phyloP scores from a whole-genome alignment of 352 stramenopile species.

The Blastocystis sp. region DNA sequence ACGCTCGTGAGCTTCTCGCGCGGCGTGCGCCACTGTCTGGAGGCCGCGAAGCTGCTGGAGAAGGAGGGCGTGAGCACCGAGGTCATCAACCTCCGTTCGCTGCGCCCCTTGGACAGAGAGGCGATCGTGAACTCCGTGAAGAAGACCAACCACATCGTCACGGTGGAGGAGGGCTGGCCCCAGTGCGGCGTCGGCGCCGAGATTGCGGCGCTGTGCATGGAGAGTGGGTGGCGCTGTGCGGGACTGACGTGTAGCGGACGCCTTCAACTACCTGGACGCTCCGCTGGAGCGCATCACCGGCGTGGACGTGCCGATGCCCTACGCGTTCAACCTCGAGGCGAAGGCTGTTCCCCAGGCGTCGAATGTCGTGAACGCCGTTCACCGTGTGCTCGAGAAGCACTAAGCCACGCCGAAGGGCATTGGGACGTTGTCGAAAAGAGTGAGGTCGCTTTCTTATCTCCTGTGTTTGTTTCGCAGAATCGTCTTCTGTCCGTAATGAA shows the following conservation, averaged over 20 bases:
- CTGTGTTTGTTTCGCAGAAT: conserved; percentile 37
- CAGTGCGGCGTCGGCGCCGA: conserved; percentile 90
- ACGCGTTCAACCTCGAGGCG: conserved; percentile 93
- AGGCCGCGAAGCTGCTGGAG: conserved; percentile 90
- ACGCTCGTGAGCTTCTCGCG: conserved; percentile 97
- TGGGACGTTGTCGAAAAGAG: conserved; percentile 28
- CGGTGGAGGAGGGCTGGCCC: conserved; percentile 92
- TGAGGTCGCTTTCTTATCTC: conserved; percentile 42
- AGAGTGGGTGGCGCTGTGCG: conserved; percentile 80
- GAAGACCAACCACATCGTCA: conserved; percentile 96
- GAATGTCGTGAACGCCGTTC: conserved; percentile 90
- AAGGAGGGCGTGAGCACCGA: conserved; percentile 93
- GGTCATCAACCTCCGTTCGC: conserved; percentile 91
- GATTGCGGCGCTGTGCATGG: conserved; percentile 95
- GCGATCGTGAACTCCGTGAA: conserved; percentile 95
- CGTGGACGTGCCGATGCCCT: conserved; percentile 97
- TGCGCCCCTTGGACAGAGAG: conserved; percentile 94
- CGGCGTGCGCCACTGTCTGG: conserved; percentile 92
- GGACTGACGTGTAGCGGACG: conserved; percentile 80
- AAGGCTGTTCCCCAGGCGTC: conserved; percentile 90
- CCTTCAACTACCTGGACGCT: conserved; percentile 98
- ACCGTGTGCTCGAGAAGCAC: conserved; percentile 78
- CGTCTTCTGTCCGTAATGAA: neutral
- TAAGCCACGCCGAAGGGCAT: neutral
- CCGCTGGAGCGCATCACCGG: conserved; percentile 94